Conservation (phyloP, 2,329 filamentous ascomycete species). For the Phialophora macrospora region DNA sequence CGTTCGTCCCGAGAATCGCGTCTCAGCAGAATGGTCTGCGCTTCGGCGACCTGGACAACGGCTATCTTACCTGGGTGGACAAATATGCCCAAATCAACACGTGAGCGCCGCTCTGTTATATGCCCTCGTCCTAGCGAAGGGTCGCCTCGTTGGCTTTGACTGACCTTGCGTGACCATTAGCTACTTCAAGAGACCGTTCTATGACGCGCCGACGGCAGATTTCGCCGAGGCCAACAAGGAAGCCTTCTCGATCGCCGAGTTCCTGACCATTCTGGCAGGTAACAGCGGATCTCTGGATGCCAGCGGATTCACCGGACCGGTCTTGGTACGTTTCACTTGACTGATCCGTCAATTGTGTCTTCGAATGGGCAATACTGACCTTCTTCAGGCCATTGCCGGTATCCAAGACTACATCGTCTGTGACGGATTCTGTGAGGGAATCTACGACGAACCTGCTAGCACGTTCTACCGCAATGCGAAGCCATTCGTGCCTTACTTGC, state of each 20-base stretch:
- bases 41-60: conserved; percentile 35
- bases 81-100: conserved; percentile 37
- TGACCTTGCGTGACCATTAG: background rate
- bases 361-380: background rate
- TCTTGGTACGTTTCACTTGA: background rate
- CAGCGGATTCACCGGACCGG: conserved; percentile 33
- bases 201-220: conserved; percentile 31
- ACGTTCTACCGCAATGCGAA: conserved; percentile 39
- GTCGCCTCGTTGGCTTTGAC: background rate
- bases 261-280: conserved; percentile 35
- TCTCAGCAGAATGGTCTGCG: conserved; percentile 21
- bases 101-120: conserved; percentile 13
- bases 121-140: conserved; percentile 3
- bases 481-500: conserved; percentile 32
- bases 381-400: conserved; percentile 22
- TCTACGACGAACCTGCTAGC: conserved; percentile 37
- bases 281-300: conserved; percentile 23
- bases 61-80: conserved; percentile 42
- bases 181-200: conserved; percentile 38
- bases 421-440: conserved; percentile 38
- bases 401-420: conserved; percentile 40
- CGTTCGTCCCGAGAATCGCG: conserved; percentile 27
- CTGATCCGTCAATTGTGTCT: background rate
- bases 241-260: conserved; percentile 36
- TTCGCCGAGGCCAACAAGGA: conserved; percentile 38